Evolutionary conservation across 2,329 filamentous ascomycete species (phyloP).

Genomic region (Colletotrichum salicis): DNA sequence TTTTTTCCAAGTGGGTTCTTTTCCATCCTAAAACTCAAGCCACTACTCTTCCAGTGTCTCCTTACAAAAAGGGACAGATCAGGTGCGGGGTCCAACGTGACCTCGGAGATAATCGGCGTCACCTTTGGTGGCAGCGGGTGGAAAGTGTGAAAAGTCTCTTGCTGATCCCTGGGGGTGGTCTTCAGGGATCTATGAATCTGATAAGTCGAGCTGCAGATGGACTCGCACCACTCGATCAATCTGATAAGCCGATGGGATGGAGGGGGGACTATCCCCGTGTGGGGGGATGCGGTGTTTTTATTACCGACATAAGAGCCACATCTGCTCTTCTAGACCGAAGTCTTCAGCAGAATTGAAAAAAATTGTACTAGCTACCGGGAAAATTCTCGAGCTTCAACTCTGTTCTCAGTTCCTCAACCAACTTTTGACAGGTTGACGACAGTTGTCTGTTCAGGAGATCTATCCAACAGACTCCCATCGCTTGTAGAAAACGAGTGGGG

Average conservation of each 20-base stretch:
- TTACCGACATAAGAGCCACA: slow-evolving; percentile 19
- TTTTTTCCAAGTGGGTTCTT: neutral
- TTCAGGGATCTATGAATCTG: slow-evolving; percentile 29
- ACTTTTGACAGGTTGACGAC: neutral
- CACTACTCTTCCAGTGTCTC: neutral
- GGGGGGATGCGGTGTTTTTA: slow-evolving; percentile 16
- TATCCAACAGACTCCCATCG: neutral
- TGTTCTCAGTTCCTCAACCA: neutral
- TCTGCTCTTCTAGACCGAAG: neutral
- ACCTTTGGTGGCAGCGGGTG: neutral
- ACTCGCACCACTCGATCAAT: slow-evolving; percentile 4
- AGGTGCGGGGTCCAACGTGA: slow-evolving; percentile 27
- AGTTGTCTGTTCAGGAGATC: too few species aligned
- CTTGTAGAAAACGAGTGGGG: neutral
- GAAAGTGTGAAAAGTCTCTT: neutral
- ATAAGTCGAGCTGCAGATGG: slow-evolving; percentile 20
- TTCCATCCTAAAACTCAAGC: neutral
- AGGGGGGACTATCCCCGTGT: neutral
- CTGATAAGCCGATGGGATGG: slow-evolving; percentile 26
- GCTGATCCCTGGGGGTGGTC: slow-evolving; percentile 7
- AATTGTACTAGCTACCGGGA: neutral
- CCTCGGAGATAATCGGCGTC: slow-evolving; percentile 21
- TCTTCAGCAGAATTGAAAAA: neutral
- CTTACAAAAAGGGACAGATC: neutral
- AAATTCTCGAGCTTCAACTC: neutral